Evolutionary conservation across 1,139 yeast genomes (phyloP).

Genomic region (Scheffersomyces titani): DNA sequence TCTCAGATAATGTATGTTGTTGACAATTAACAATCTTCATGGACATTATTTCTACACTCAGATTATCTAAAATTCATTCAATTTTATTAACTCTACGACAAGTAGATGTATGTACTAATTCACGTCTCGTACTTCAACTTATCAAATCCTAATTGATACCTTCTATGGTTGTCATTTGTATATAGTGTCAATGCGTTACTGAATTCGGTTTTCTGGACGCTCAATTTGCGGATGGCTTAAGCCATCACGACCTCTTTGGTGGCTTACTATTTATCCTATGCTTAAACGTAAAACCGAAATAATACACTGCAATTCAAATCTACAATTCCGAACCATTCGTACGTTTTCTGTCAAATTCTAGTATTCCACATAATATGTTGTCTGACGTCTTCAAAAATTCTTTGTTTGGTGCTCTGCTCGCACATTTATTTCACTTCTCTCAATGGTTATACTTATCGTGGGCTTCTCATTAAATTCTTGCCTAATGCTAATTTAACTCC

Average conservation of each 20-base stretch:
- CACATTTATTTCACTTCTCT: background rate
- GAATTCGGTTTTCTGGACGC: background rate
- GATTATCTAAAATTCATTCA: too few relatives aligned
- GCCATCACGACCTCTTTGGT: background rate
- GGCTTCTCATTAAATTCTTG: background rate
- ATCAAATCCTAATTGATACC: too few relatives aligned
- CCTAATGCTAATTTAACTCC: background rate
- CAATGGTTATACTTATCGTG: background rate
- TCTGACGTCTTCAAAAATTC: background rate
- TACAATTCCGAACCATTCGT: background rate
- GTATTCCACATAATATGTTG: background rate
- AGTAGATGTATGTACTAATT: too few relatives aligned
- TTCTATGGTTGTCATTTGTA: background rate
- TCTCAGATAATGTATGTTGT: too few relatives aligned
- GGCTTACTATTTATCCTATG: background rate
- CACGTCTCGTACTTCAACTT: too few relatives aligned
- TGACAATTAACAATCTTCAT: too few relatives aligned
- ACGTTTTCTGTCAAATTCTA: background rate
- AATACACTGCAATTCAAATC: background rate
- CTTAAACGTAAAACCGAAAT: background rate
- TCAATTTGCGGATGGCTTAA: background rate
- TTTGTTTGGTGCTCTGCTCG: background rate
- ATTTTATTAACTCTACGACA: too few relatives aligned
- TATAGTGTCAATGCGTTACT: background rate
- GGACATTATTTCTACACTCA: too few relatives aligned